phyloP scores from a whole-genome alignment of 345 rosid genomes.

The Brassica juncea region DNA sequence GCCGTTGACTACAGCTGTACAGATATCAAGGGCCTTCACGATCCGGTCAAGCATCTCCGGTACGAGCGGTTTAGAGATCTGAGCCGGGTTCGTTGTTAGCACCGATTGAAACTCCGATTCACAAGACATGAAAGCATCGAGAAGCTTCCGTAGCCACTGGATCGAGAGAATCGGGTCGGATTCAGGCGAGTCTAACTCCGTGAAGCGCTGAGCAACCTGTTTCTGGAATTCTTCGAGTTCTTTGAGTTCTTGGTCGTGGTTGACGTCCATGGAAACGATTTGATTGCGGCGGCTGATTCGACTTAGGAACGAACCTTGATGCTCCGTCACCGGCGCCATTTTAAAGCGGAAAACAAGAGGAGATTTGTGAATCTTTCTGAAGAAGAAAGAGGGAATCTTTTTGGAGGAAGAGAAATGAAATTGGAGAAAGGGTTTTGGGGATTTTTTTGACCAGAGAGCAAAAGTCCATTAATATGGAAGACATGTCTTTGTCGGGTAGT shows the following conservation, averaged over 20 bases:
- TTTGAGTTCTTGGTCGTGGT: conserved; percentile 77
- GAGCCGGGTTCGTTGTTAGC: conserved; percentile 54
- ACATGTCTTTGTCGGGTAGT: conserved; percentile 33
- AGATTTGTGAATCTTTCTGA: background rate
- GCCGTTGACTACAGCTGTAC: conserved; percentile 73
- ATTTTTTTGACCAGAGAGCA: conserved; percentile 4
- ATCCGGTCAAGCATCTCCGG: conserved; percentile 75
- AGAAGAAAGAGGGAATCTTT: conserved; percentile 1
- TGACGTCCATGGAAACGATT: conserved; percentile 72
- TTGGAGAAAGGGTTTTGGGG: background rate
- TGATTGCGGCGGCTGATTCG: conserved; percentile 87
- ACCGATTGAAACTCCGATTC: conserved; percentile 88
- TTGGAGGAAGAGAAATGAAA: background rate
- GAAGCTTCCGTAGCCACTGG: conserved; percentile 73
- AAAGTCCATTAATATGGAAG: conserved; percentile 36
- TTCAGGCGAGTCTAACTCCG: conserved; percentile 47
- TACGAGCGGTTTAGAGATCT: conserved; percentile 64
- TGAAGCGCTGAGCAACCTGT: conserved; percentile 65
- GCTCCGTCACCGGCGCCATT: conserved; percentile 69
- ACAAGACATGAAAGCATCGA: conserved; percentile 77
- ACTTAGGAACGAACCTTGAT: conserved; percentile 72
- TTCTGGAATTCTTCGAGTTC: conserved; percentile 82
- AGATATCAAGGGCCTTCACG: conserved; percentile 76
- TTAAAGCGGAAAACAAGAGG: background rate
- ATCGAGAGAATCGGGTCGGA: conserved; percentile 59